Percentiles rank a stretch among this genome's conserved stretches.
Conservation (phyloP, 2,329 filamentous ascomycete genomes). For the Cladophialophora immunda region DNA sequence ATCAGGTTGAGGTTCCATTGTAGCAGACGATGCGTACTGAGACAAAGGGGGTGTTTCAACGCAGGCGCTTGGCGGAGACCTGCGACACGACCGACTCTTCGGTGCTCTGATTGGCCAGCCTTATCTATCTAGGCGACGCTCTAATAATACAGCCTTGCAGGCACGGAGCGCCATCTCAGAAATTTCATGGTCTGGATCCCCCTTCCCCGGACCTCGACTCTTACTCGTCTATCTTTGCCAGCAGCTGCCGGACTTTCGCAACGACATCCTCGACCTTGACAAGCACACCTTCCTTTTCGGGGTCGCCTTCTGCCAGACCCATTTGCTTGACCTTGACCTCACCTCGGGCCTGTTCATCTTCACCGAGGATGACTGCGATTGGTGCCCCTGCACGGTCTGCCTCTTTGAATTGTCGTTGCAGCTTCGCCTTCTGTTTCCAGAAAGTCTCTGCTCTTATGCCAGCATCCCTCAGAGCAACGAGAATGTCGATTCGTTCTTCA, state of each 20-base stretch:
- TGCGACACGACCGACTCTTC: background rate
- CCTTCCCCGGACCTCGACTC: background rate
- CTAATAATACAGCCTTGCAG: conserved; percentile 20
- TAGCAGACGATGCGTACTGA: conserved; percentile 33
- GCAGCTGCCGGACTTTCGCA: conserved; percentile 28
- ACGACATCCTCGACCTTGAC: conserved; percentile 62
- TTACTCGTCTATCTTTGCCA: conserved; percentile 23
- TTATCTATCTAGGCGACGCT: conserved; percentile 15
- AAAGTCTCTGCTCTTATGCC: conserved; percentile 91
- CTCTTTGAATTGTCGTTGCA: conserved; percentile 88
- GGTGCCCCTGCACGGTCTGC: conserved; percentile 82
- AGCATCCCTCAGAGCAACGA: conserved; percentile 80
- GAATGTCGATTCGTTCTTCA: conserved; percentile 83
- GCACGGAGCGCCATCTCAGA: conserved; percentile 2
- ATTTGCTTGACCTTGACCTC: conserved; percentile 90
- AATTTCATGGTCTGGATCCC: conserved; percentile 9
- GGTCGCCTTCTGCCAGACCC: conserved; percentile 80
- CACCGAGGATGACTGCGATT: conserved; percentile 86
- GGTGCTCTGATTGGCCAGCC: conserved; percentile 14
- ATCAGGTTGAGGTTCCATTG: conserved; percentile 36
- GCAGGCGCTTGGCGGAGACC: conserved; percentile 16
- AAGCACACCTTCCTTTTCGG: conserved; percentile 86
- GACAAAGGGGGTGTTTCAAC: conserved; percentile 34
- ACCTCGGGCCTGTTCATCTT: conserved; percentile 84
- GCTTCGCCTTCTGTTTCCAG: conserved; percentile 81